Evolutionary conservation across 257 asterid genomes (phyloP).

Genomic region (Solanum medicagineum): DNA sequence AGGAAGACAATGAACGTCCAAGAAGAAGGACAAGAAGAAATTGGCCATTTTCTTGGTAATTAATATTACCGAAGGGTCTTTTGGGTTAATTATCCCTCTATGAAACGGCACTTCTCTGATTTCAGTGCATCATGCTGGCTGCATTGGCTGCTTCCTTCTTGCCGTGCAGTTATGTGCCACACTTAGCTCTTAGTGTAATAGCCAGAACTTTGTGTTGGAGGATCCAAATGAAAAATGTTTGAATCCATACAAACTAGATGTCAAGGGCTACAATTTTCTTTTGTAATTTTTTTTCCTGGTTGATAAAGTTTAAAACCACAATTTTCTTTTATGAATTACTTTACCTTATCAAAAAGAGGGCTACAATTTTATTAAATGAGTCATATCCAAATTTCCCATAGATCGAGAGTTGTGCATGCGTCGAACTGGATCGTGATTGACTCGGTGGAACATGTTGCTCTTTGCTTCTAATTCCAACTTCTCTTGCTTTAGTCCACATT

Average conservation of each 20-base stretch:
- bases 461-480: neutral
- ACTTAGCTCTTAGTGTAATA: neutral
- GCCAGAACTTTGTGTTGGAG: neutral
- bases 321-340: neutral
- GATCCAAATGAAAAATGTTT: neutral
- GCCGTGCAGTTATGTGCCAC: neutral
- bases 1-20: too few species aligned
- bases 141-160: neutral
- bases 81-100: too few species aligned
- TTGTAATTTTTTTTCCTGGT: neutral
- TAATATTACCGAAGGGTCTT: too few species aligned
- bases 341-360: neutral
- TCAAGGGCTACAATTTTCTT: neutral
- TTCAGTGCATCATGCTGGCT: neutral
- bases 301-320: neutral
- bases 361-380: neutral
- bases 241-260: neutral
- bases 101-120: neutral
- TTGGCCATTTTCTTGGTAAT: too few species aligned
- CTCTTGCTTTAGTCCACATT: neutral
- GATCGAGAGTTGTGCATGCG: neutral
- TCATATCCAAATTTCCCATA: neutral
- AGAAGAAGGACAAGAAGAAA: too few species aligned
- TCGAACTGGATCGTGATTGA: neutral
- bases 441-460: neutral